Evolutionary conservation across 371 early-diverging fungal genomes (phyloP), one percentile per base, ranked within the genome.

Genomic region (Mucor mucedo): DNA sequence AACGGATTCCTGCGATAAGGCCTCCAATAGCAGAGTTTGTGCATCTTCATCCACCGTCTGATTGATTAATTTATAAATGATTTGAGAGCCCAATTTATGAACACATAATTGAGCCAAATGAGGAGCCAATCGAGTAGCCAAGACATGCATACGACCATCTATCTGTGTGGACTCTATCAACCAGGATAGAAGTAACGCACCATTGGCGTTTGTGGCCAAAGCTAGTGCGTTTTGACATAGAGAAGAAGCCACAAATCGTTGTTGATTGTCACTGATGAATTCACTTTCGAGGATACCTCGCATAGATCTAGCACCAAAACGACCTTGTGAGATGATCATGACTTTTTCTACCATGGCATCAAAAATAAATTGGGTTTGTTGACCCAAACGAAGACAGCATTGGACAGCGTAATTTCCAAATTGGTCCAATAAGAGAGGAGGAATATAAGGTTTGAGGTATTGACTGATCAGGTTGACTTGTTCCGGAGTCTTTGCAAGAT

Each of bases 361-460:
- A 78, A 91, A 95, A 7, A 94, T 85, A 65, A 93, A 94, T 68
- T 92, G 91, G 63, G 90, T 91, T 8, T 30, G 44, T 0, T 60
- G 52, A 13, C 90, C 89, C 35, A 94, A 78, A 21, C 88, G 82
- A 21, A 95, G 82, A 67, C 93, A 94, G 73, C 92, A 89, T 70
- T 95, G 95, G 9, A 94, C 91, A 10, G 94, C 95, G 71, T 95
- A 95, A 76, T 95, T 95, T 60, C 95, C 95, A 72, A 93, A 92
- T 68, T 93, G 95, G 76, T 95, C 95, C n/a, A 93, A 72, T 55
- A 95, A 82, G 41, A 95, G 84, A 28, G 90, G 88, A 16, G 94
- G 93, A 16, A 91, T 83, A 72, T 79, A 91, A 4, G 87, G 84
- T 50, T 75, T 76, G 32, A 93, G 69, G 40, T 86, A 78, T 11